A percentile compares a stretch with the other conserved stretches of the same genome.
These are phyloP conservation scores for Keithomyces neogunnii DNA, from an alignment of 2,329 filamentous ascomycete species.

Conservation along the genomic window DNA sequence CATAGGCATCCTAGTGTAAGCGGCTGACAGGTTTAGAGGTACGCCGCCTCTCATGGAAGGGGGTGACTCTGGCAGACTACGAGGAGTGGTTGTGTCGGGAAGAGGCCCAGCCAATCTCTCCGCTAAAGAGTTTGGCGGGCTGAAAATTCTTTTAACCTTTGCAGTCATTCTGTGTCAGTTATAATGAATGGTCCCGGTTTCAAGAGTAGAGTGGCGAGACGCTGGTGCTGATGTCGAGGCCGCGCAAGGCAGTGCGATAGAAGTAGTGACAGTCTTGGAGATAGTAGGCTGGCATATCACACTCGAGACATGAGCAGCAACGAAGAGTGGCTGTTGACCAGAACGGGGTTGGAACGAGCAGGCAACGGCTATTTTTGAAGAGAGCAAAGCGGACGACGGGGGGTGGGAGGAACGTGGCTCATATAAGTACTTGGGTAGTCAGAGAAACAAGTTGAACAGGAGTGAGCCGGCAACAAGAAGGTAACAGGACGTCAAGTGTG, in stretches of 20 bases:
- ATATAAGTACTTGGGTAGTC: not conserved
- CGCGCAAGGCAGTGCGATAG: slow-evolving; percentile 80
- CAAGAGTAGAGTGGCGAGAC: slow-evolving; percentile 69
- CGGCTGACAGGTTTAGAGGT: slow-evolving; percentile 17
- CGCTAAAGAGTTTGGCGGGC: slow-evolving; percentile 63
- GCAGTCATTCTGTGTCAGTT: slow-evolving; percentile 27
- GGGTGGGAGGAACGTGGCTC: slow-evolving; percentile 6
- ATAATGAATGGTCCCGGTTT: not conserved
- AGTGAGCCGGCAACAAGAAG: not conserved
- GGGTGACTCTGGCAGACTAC: slow-evolving; percentile 29
- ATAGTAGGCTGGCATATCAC: slow-evolving; percentile 73
- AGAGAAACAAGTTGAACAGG: not conserved
- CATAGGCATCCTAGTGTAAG: slow-evolving; percentile 41
- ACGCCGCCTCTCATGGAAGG: slow-evolving; percentile 6
- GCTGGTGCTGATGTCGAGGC: slow-evolving; percentile 71
- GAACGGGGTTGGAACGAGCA: not conserved
- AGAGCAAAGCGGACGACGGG: slow-evolving; percentile 1
- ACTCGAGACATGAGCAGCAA: slow-evolving; percentile 13
- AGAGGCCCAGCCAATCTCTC: slow-evolving; percentile 49
- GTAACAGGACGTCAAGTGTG: not conserved
- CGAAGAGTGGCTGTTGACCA: not conserved
- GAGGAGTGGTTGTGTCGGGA: slow-evolving; percentile 28
- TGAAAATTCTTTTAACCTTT: slow-evolving; percentile 29
- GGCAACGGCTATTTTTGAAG: not conserved
- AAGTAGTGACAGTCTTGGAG: slow-evolving; percentile 89